These are phyloP conservation scores for Boletus sp. DNA, from an alignment of 768 basidiomycete genomes.

Conservation along the genomic window DNA sequence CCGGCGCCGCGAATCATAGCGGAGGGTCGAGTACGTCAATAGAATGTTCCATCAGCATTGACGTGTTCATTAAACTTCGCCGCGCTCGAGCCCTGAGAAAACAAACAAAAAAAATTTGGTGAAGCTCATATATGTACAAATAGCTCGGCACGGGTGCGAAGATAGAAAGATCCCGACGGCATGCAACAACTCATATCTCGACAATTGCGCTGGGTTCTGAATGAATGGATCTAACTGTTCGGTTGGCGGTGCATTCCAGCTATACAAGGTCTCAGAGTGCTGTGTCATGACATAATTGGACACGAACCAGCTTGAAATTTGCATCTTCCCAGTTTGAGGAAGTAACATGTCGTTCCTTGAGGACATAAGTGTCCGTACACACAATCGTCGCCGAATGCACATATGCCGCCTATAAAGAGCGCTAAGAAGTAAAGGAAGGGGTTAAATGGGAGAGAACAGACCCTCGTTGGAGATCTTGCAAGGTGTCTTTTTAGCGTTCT, in stretches of 20 bases:
- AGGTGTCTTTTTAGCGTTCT: constrained; percentile 60
- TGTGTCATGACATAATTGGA: constrained; percentile 10
- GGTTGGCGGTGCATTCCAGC: constrained; percentile 41
- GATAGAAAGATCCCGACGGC: constrained; percentile 9
- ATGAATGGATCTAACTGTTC: constrained; percentile 18
- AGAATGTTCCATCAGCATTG: constrained; percentile 33
- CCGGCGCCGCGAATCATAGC: constrained; percentile 27
- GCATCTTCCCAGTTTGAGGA: constrained; percentile 54
- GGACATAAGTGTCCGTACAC: constrained; percentile 39
- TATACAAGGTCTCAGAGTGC: constrained; percentile 19
- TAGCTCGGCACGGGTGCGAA: constrained; percentile 14
- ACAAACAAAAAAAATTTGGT: constrained; percentile 20
- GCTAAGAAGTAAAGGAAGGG: neutral
- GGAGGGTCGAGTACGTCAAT: constrained; percentile 32
- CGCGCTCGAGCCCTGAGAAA: constrained; percentile 25
- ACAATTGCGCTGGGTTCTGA: constrained; percentile 10
- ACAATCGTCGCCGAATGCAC: constrained; percentile 60
- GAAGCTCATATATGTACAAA: constrained; percentile 38
- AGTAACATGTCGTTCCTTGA: constrained; percentile 52
- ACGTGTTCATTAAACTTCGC: constrained; percentile 30
- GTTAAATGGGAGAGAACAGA: constrained; percentile 20
- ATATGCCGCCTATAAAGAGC: constrained; percentile 45
- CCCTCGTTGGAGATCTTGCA: constrained; percentile 62
- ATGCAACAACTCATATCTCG: constrained; percentile 9
- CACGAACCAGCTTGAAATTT: constrained; percentile 60